Base-by-base conservation (phyloP, 257 asterid genomes). In the Ilex aquifolium region DNA sequence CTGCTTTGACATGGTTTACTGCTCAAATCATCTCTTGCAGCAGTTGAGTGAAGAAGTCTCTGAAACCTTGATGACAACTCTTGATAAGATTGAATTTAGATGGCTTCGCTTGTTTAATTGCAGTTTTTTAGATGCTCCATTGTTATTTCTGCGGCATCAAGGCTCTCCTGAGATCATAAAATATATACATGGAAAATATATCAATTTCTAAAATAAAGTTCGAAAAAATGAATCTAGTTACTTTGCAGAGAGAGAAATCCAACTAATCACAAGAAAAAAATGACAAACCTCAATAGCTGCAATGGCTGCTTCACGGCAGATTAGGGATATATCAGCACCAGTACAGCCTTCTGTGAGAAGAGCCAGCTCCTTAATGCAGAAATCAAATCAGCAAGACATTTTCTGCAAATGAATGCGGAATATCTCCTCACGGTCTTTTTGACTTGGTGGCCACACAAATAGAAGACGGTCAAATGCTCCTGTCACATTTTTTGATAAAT, bases 391-490 rank as follows among this genome's bases (percentile, higher is more conserved):
- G 70, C 95, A 93, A 42, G 99, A 90, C 85, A 79, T 90, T 60
- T 72, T 76, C 9, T 63, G 80, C 72, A 93, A 75, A 79, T 90
- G 96, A 62, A 93, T 86, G 17, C 65, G 83, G 60, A 93, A 87
- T 78, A 93, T 87, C 56, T 84, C 92, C 75, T 85, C 86, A 29
- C 96, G 86, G 44, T 93, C 99, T 60, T 64, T 83, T 68, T 16
- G 61, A 77, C 76, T 82, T 8, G 99, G 99, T 64, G 95, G 99
- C 55, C 97, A 96, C 76, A 90, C 97, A 69, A 82, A 93, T 42
- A 93, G 87, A 67, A 87, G 83, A 75, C 95, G 91, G 80, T 90
- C 99, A 73, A 93, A 89, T 49, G 96, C 95, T 51, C 97, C 99
- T 85, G 68, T 42, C 56, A 77, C 46, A 64, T 21, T 68, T 70